Percentiles rank a stretch among this genome's conserved stretches.
Evolutionary conservation across 805 yeast genomes (phyloP).

Genomic region (Dipodascus geniculatus): DNA sequence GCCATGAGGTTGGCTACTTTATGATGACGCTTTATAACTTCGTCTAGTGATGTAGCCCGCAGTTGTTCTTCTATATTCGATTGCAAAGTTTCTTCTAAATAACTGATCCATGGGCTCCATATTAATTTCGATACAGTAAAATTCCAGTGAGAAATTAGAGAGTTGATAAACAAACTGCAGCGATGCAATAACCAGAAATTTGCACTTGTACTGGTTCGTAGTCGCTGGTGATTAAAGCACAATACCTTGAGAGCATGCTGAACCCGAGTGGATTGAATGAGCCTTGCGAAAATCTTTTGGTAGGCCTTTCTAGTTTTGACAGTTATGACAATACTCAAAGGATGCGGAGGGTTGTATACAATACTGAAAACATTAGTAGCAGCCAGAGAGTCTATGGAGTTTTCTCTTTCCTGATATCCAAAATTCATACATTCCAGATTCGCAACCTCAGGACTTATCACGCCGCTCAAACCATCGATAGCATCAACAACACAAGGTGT

Average conservation of each 20-base stretch:
- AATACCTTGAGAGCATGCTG: background rate
- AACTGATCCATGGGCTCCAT: background rate
- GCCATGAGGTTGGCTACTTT: background rate
- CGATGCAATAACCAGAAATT: background rate
- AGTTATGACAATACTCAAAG: background rate
- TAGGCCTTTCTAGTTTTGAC: background rate
- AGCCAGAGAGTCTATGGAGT: background rate
- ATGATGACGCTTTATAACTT: background rate
- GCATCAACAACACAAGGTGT: background rate
- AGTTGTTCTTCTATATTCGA: background rate
- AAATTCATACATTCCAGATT: background rate
- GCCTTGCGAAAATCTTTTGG: constrained; percentile 26
- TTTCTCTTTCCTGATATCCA: background rate
- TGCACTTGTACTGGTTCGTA: background rate
- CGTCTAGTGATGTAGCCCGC: background rate
- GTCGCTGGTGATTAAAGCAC: background rate
- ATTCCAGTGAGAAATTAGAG: background rate
- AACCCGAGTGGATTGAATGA: background rate
- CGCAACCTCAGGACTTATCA: background rate
- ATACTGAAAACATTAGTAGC: background rate
- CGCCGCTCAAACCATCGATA: background rate
- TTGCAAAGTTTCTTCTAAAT: background rate
- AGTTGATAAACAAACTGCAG: background rate
- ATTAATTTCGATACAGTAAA: background rate
- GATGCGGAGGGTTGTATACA: constrained; percentile 1